phyloP scores from a whole-genome alignment of 345 rosid species.

The Citrus sinensis region DVS_A1.0 CM039163.1:1517001-1517500 shows the following conservation, averaged over 20 bases:
- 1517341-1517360: constrained; percentile 3
- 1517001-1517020: too few species aligned
- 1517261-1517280: background rate
- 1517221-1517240: background rate
- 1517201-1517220: background rate
- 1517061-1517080: background rate
- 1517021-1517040: background rate
- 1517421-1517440: constrained; percentile 25
- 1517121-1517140: too few species aligned
- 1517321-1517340: background rate
- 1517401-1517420: constrained; percentile 42
- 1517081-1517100: background rate
- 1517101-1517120: too few species aligned
- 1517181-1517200: background rate
- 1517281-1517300: constrained; percentile 4
- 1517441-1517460: background rate
- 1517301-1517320: background rate
- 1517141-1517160: background rate
- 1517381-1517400: constrained; percentile 27
- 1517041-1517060: background rate
- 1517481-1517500: constrained; percentile 26
- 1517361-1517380: constrained; percentile 27
- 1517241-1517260: background rate
- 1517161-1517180: too few species aligned
- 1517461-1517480: constrained; percentile 28